Evolutionary conservation across 805 yeast species (phyloP).

Genomic region (Teunomyces kruisii): DNA sequence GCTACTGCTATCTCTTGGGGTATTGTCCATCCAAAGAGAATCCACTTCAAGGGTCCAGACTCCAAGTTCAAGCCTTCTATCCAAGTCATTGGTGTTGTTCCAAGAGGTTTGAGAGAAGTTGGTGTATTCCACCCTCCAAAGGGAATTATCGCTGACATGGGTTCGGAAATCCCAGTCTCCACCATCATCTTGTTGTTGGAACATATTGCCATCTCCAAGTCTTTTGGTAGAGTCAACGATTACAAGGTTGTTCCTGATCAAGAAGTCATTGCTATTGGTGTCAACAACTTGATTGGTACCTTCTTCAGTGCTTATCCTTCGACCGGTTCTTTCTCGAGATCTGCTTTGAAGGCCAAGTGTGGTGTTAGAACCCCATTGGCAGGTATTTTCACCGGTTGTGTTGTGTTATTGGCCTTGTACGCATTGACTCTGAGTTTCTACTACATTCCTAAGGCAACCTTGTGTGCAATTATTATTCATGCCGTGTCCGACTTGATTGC

Average conservation of each 20-base stretch:
- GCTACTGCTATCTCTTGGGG: conserved; percentile 85
- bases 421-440: conserved; percentile 80
- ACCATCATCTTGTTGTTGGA: conserved; percentile 79
- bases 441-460: conserved; percentile 87
- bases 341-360: conserved; percentile 92
- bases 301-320: conserved; percentile 94
- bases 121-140: conserved; percentile 69
- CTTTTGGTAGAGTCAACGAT: conserved; percentile 90
- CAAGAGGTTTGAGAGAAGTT: conserved; percentile 75
- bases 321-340: conserved; percentile 93
- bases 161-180: conserved; percentile 82
- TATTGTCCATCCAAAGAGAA: conserved; percentile 51
- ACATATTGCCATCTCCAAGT: conserved; percentile 90
- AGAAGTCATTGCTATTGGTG: conserved; percentile 92
- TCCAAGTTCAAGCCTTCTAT: conserved; percentile 46
- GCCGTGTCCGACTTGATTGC: conserved; percentile 87
- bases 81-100: conserved; percentile 71
- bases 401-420: conserved; percentile 84
- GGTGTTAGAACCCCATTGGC: conserved; percentile 94
- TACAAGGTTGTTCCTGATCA: conserved; percentile 91
- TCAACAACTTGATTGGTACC: conserved; percentile 85
- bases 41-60: conserved; percentile 28
- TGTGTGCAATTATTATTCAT: conserved; percentile 87
- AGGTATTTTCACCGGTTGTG: conserved; percentile 85
- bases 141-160: conserved; percentile 59